Evolutionary conservation across 768 basidiomycete species (phyloP).

Genomic region (Leccinum subtestaceum): DNA sequence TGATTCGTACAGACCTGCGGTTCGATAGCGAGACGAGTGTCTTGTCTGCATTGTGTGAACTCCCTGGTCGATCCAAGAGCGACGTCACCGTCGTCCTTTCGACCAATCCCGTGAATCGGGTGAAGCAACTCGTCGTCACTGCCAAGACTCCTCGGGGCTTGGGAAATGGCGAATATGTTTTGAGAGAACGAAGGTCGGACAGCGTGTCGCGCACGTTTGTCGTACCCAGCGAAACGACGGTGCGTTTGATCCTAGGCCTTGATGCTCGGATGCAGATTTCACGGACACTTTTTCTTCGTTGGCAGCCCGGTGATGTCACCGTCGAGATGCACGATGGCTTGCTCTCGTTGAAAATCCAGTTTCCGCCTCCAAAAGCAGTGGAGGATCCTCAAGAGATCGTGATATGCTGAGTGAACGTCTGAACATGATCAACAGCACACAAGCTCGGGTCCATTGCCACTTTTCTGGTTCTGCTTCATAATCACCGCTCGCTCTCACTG

Average conservation of each 20-base stretch:
- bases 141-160: constrained; percentile 46
- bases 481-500: no score
- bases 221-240: constrained; percentile 56
- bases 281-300: neutral
- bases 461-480: no score
- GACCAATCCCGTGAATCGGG: constrained; percentile 58
- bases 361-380: constrained; percentile 42
- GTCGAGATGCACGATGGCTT: constrained; percentile 60
- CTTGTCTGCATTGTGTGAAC: constrained; percentile 61
- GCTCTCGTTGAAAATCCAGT: constrained; percentile 52
- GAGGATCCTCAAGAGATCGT: constrained; percentile 47
- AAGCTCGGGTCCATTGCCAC: no score
- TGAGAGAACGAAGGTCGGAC: constrained; percentile 57
- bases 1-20: constrained; percentile 60
- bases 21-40: constrained; percentile 50
- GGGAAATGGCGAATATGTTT: constrained; percentile 39
- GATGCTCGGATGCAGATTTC: neutral
- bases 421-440: no score
- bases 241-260: constrained; percentile 32
- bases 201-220: constrained; percentile 47
- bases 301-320: constrained; percentile 51
- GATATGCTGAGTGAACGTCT: constrained; percentile 40
- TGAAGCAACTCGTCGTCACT: constrained; percentile 57
- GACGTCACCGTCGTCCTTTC: constrained; percentile 60
- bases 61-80: constrained; percentile 61